Evolutionary conservation across 352 stramenopile genomes (phyloP).

Genomic region (Pythium insidiosum): DNA sequence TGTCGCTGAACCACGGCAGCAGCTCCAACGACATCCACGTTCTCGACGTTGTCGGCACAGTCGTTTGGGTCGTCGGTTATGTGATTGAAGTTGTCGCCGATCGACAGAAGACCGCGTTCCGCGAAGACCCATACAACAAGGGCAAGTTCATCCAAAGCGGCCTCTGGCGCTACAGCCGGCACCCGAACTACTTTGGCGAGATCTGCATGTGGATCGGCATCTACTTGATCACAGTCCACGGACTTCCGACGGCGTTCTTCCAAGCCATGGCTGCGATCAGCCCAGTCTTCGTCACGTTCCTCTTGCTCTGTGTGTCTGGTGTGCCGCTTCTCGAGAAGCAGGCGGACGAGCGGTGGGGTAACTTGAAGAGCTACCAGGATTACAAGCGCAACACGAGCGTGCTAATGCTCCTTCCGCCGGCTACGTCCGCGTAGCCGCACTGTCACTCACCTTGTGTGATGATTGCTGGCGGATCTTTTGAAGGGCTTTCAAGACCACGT

Average conservation of each 20-base stretch:
- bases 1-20: slow-evolving; percentile 30
- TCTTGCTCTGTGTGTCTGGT: slow-evolving; percentile 65
- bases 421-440: too few species aligned
- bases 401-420: slow-evolving; percentile 27
- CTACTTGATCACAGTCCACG: slow-evolving; percentile 39
- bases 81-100: slow-evolving; percentile 67
- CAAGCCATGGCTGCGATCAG: slow-evolving; percentile 37
- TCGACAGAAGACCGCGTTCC: slow-evolving; percentile 79
- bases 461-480: too few species aligned
- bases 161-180: slow-evolving; percentile 84
- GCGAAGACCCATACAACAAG: slow-evolving; percentile 46
- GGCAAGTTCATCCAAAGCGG: slow-evolving; percentile 74
- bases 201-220: slow-evolving; percentile 85
- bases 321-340: slow-evolving; percentile 73
- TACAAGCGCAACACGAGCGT: slow-evolving; percentile 75
- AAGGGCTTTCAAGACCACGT: too few species aligned
- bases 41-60: slow-evolving; percentile 34
- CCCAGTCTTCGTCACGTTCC: slow-evolving; percentile 60
- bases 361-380: slow-evolving; percentile 46
- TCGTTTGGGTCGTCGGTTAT: slow-evolving; percentile 65
- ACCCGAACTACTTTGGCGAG: slow-evolving; percentile 92
- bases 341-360: slow-evolving; percentile 62
- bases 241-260: slow-evolving; percentile 23
- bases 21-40: slow-evolving; percentile 12
- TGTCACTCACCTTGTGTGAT: too few species aligned